Evolutionary conservation across 345 rosid genomes (phyloP).

Genomic region (Atalantia buxifolia): DNA sequence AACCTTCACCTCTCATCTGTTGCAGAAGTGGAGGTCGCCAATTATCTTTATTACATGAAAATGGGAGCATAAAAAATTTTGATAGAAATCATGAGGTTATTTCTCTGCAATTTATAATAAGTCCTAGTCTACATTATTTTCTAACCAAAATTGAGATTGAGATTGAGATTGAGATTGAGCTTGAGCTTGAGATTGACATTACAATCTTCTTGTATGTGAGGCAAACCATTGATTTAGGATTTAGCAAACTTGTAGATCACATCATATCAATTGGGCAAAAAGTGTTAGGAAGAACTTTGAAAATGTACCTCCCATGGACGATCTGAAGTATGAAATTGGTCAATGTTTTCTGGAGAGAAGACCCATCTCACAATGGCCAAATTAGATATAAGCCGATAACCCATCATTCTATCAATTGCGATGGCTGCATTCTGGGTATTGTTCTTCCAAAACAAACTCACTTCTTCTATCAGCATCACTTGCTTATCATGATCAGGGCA

Average conservation of each 20-base stretch:
- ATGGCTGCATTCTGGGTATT: conserved; percentile 84
- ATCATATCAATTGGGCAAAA: background rate
- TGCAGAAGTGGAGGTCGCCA: background rate
- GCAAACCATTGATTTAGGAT: background rate
- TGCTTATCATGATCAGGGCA: conserved; percentile 86
- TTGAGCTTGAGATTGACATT: too few species aligned
- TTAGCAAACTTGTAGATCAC: background rate
- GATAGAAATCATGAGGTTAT: background rate
- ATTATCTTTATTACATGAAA: background rate
- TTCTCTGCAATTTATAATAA: background rate
- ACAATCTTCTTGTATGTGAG: background rate
- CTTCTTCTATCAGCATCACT: conserved; percentile 69
- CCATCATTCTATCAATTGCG: conserved; percentile 98
- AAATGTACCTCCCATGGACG: conserved; percentile 86
- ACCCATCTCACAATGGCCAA: conserved; percentile 95
- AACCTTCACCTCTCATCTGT: background rate
- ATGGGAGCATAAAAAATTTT: background rate
- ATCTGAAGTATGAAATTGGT: conserved; percentile 82
- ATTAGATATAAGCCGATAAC: conserved; percentile 91
- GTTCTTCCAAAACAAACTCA: conserved; percentile 82
- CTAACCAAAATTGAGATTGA: background rate
- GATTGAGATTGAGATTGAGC: too few species aligned
- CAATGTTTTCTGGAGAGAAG: conserved; percentile 72
- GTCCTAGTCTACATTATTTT: background rate
- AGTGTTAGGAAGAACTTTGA: background rate